A percentile compares a stretch with the other conserved stretches of the same genome.
Evolutionary conservation across 2,329 filamentous ascomycete species (phyloP).

Genomic region (Mariannaea elegans): DNA sequence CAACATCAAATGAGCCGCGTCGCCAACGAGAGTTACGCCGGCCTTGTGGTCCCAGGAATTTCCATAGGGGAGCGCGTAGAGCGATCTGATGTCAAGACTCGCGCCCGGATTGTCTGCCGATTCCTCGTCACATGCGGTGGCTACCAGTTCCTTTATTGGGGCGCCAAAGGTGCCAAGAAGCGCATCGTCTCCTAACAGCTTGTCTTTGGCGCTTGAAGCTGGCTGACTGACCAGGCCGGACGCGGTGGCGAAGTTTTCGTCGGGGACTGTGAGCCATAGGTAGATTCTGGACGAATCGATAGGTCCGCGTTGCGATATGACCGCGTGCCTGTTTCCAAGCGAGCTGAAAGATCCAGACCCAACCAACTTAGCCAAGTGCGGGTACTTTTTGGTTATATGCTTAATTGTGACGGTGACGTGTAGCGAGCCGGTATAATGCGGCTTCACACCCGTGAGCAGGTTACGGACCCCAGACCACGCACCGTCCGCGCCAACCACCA

Average conservation of each 20-base stretch:
- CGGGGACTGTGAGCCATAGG: slow-evolving; percentile 34
- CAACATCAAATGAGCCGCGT: slow-evolving; percentile 64
- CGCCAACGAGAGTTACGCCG: slow-evolving; percentile 61
- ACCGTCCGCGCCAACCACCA: slow-evolving; percentile 29
- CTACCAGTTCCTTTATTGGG: slow-evolving; percentile 40
- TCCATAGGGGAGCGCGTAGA: slow-evolving; percentile 54
- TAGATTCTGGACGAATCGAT: slow-evolving; percentile 43
- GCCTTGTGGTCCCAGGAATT: slow-evolving; percentile 50
- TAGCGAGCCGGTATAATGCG: slow-evolving; percentile 50
- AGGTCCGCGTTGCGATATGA: slow-evolving; percentile 44
- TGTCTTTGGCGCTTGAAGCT: not conserved
- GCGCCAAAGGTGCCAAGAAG: slow-evolving; percentile 41
- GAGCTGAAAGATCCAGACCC: slow-evolving; percentile 50
- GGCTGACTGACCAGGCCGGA: not conserved
- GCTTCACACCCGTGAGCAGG: slow-evolving; percentile 47
- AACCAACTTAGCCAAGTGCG: slow-evolving; percentile 49
- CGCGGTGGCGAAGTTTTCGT: slow-evolving; percentile 32
- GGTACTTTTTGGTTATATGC: slow-evolving; percentile 45
- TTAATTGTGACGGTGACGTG: slow-evolving; percentile 47
- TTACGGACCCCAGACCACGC: slow-evolving; percentile 44
- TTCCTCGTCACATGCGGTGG: slow-evolving; percentile 40
- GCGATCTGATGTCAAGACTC: slow-evolving; percentile 28
- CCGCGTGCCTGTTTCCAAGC: slow-evolving; percentile 49
- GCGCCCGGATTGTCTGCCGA: slow-evolving; percentile 21
- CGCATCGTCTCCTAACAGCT: slow-evolving; percentile 31